Base-by-base conservation (phyloP, 2,329 filamentous ascomycete genomes). In the Neodidymelliopsis sp. region DNA sequence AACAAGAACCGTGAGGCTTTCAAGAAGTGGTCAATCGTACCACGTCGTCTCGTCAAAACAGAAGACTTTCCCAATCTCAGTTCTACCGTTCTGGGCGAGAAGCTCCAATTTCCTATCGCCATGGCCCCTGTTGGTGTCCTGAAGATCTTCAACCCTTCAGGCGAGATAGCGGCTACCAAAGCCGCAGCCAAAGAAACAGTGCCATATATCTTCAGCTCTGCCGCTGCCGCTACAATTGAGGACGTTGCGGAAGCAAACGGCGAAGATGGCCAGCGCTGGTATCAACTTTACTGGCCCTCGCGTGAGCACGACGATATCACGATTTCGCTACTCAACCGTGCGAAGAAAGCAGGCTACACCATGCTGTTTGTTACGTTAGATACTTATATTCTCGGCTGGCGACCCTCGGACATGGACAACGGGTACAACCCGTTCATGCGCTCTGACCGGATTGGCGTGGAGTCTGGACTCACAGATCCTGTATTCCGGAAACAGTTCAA, bases 361-460 rank as follows among this genome's bases (percentile, higher is more conserved):
- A 83, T 82, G 1, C 77, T 90, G 0, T 81, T 90, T n/a, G 84
- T 90, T 1, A 90, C 88, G 0, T 74, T 89, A 0, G 87, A 90
- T 66, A 89, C 86, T 0, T 88, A 82, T 69, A 78, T 80, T 2
- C 75, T 90, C 27, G 81, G 80, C 1, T 90, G 87, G 86, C 77
- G 87, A 30, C 86, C 86, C 0, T 77, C 75, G 0, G 86, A 89
- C 60, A 77, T 89, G n/a, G 85, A 88, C 52, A 77, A 78, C 10
- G 83, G 77, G 2, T 70, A 68, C 29, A 65, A 65, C 34, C 66
- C 67, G 0, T 67, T 70, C 36, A 42, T 70, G 24, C 53, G 57
- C 8, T 57, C 59, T 2, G 62, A 66, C 28, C 51, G 59, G 12
- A 59, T 82, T 8, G 87, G 87, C 2, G 80, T 82, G 39, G 76